Evolutionary conservation across 768 basidiomycete genomes (phyloP), one percentile per base, ranked within the genome.

Genomic region (Rhodocollybia butyracea): DNA sequence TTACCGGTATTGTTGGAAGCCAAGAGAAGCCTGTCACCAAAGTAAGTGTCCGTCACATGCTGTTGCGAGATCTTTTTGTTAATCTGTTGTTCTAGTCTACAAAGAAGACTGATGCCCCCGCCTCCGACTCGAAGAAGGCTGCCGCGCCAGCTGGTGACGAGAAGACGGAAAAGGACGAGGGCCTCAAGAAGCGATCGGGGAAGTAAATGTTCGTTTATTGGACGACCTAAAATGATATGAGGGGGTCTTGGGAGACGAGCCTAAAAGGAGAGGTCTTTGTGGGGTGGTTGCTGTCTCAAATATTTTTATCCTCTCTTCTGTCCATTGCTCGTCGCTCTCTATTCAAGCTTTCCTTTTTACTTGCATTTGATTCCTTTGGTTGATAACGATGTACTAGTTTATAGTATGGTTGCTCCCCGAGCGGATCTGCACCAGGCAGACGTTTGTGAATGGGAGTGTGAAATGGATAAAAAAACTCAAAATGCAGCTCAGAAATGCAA

Each of bases 1-100:
- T 93, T 66, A 81, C 92, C 58, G 86, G 92, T 54, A 74, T 94
- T 63, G 80, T 94, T 68, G 89, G 91, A 60, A 80, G 81, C 50
- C 76, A 79, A 46, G 81, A 85, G 68, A 84, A 88, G 66, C 85
- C 91, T 29, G 69, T 74, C 58, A 83, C 87, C 59, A 87, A 86
- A 78, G 86, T 87, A 60, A 40, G 74, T 64, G 29, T 21, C 46
- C 7, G 47, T 46, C 2, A n/a, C 21, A 24, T 19, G 3, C 21
- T 56, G 5, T 26, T 31, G 17, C 17, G n/a, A 45, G 5, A 36
- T 32, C 31, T 22, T 59, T 26, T n/a, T 38, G 48, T 51, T 21
- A 45, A 31, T 60, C 21, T 34, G 24, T 34, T 32, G 53, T 10
- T 45, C 50, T 56, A 88, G 81, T 85, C 86, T 38, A 64, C 86